Evolutionary conservation across 352 stramenopile genomes (phyloP), one percentile per base, ranked within the genome.

Genomic region (Pythium biforme): DNA sequence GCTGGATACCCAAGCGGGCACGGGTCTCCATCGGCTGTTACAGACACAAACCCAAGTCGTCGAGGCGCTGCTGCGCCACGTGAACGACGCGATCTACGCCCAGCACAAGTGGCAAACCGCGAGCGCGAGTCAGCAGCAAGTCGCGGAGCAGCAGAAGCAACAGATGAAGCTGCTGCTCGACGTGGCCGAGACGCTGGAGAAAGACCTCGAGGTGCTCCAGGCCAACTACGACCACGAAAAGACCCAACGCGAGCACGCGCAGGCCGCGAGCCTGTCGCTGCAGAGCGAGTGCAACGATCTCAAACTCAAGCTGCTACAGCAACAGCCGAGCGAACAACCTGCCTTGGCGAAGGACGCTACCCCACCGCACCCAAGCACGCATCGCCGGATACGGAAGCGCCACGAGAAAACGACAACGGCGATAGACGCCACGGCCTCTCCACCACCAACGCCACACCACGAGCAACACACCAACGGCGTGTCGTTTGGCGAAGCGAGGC

Each of bases 151-250:
- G 31, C 55, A 70, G 19, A 69, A 82, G 55, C 50, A 76, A 6
- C 79, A 88, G 55, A 76, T 87, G 39, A 81, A 86, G n/a, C 54
- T 77, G 47, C 66, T 91, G 10, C 68, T 91, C 8, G 79, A 89
- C 33, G 79, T 89, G 0, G 80, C 79, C 10, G 79, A 89, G 62
- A 72, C 68, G 0, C 76, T 91, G 0, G 82, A 91, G 59, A 75
- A 54, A 15, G 81, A 91, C 26, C 48, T 91, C 10, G 79, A 88
- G 51, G 64, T 59, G 0, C 65, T 78, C 1, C 76, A 86, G 37
- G 51, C 66, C 2, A 65, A 72, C 4, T 73, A 83, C 4, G 69
- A 86, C 14, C 57, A 76, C 12, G 81, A 91, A 58, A 81, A 81
- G 56, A 55, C 71, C 43, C 56, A 76, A 22, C 69, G 73, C 12